Percentiles rank a stretch among this genome's conserved stretches.
Evolutionary conservation across 148 eudicot genomes (phyloP).

Genomic region (Pouteria glomerata): DNA sequence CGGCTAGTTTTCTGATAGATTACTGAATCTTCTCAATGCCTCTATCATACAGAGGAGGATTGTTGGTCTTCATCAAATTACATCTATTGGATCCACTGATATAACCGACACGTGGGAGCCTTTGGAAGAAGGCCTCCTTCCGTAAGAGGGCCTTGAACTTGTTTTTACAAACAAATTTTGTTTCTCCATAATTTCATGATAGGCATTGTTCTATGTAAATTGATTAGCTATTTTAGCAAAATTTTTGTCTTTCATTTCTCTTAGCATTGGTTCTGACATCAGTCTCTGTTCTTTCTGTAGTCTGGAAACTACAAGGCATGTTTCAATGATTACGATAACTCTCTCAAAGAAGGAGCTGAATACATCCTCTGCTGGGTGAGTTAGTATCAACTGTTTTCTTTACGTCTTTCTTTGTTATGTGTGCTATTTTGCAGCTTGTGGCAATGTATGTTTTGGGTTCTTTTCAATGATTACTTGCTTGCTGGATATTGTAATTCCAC

Average conservation of each 20-base stretch:
- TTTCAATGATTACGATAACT: slow-evolving; percentile 86
- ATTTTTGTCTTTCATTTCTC: neutral
- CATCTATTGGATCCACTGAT: slow-evolving; percentile 81
- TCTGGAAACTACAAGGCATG: slow-evolving; percentile 92
- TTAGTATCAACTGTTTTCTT: neutral
- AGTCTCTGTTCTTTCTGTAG: slow-evolving; percentile 23
- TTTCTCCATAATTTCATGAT: neutral
- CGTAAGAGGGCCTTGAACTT: slow-evolving; percentile 45
- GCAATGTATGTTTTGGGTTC: neutral
- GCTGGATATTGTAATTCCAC: neutral
- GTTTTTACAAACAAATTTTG: neutral
- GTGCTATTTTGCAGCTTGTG: neutral
- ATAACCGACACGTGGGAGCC: slow-evolving; percentile 99
- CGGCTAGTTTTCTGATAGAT: neutral
- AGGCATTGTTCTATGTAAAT: neutral
- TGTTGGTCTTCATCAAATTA: slow-evolving; percentile 92
- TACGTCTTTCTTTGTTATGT: neutral
- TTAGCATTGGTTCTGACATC: neutral
- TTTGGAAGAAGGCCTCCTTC: slow-evolving; percentile 93
- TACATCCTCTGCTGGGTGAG: slow-evolving; percentile 48
- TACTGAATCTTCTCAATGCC: slow-evolving; percentile 6
- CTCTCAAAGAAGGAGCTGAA: slow-evolving; percentile 76
- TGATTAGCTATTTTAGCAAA: neutral
- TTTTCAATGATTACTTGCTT: neutral
- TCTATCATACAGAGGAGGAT: slow-evolving; percentile 71